Evolutionary conservation across 495 filamentous ascomycete genomes (phyloP).

Genomic region (Pyronema omphalodes): DNA sequence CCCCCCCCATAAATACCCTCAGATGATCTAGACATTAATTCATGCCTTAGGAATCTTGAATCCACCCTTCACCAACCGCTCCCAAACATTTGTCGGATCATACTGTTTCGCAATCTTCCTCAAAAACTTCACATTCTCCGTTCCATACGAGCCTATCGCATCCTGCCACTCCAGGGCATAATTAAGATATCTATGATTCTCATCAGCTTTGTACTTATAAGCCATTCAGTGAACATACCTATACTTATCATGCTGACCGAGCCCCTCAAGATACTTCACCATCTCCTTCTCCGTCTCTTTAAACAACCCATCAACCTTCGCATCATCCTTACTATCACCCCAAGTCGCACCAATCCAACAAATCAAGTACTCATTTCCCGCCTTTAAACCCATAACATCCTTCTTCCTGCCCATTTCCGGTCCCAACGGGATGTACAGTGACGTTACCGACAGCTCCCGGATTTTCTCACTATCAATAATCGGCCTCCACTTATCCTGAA

Average conservation of each 20-base stretch:
- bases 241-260: background rate
- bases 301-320: background rate
- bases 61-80: constrained; percentile 19
- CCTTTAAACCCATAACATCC: constrained; percentile 3
- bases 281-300: background rate
- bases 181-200: constrained; percentile 23
- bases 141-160: constrained; percentile 27
- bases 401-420: background rate
- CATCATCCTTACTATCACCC: background rate
- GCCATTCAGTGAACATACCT: background rate
- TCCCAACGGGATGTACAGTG: background rate
- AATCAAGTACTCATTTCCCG: background rate
- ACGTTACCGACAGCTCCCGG: background rate
- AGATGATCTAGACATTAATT: too few species aligned
- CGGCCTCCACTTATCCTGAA: background rate
- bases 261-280: background rate
- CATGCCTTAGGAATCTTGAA: constrained; percentile 17
- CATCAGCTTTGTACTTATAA: background rate
- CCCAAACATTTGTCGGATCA: constrained; percentile 26
- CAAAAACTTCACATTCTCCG: constrained; percentile 25
- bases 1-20: too few species aligned
- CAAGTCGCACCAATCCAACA: background rate
- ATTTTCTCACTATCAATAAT: background rate
- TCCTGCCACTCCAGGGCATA: constrained; percentile 29
- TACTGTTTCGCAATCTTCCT: constrained; percentile 24